Conservation (phyloP, 305 asterid genomes). For the Plantago coronopus region DNA sequence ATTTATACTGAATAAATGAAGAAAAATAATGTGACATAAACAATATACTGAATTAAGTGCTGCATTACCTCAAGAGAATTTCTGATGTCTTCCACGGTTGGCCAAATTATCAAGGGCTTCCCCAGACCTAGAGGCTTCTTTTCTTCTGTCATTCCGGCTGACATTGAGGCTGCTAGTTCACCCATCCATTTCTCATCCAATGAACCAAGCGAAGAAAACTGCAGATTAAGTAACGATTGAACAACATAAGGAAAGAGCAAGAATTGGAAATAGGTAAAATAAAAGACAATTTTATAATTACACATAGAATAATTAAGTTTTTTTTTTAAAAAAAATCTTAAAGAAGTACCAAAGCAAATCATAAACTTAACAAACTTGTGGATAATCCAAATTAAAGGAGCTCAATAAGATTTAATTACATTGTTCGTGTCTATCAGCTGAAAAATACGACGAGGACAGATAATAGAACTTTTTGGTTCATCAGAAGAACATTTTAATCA, state of each 20-base stretch:
- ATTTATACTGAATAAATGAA: no score
- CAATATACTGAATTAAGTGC: background rate
- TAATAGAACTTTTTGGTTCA: background rate
- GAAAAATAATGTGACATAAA: background rate
- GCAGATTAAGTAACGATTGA: constrained; percentile 26
- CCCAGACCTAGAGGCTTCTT: constrained; percentile 75
- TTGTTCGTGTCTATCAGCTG: background rate
- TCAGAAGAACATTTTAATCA: background rate
- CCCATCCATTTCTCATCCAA: constrained; percentile 98
- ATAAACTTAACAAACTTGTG: constrained; percentile 6
- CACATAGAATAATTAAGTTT: background rate
- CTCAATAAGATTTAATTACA: background rate
- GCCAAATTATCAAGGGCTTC: constrained; percentile 84
- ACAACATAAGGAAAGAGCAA: background rate
- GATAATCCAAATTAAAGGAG: constrained; percentile 9
- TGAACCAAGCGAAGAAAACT: constrained; percentile 96
- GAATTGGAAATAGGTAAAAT: background rate
- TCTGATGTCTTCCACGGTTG: constrained; percentile 86
- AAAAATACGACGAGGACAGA: background rate
- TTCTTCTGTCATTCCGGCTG: constrained; percentile 76
- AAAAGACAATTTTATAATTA: constrained; percentile 1
- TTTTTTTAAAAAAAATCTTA: no score
- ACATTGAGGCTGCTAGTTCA: constrained; percentile 79
- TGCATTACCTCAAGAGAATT: constrained; percentile 78
- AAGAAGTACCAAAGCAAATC: background rate